Base-by-base conservation (phyloP, 805 yeast genomes). In the Spathaspora arborariae region DNA sequence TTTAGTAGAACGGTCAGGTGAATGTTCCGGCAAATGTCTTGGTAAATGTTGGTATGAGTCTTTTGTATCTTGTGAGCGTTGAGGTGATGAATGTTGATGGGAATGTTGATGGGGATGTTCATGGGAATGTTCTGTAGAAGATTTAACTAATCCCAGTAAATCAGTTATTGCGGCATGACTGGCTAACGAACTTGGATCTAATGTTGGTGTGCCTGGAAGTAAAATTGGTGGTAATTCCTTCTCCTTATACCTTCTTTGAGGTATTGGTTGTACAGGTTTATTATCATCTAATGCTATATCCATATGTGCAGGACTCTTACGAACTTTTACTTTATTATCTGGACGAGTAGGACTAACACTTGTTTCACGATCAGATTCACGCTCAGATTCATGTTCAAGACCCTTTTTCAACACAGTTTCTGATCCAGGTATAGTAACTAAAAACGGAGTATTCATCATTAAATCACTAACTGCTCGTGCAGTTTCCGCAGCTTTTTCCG, bases 31-130 rank as follows among this genome's bases (percentile, higher is more conserved):
- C 4, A 16, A 22, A 22, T 22, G 26, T 7, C 26, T 7, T 22
- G n/a, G n/a, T n/a, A n/a, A 24, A 24, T 24, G 27, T 9, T 22
- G 24, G 24, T 10, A 24, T 24, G 27, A 24, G 27, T 24, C 13
- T 5, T 7, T 19, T 5, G 37, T n/a, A n/a, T n/a, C n/a, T n/a
- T n/a, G 19, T 15, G 37, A 34, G 37, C 9, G 37, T 11, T 34
- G 37, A 6, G 13, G 36, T 11, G 38, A 19, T 8, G 20, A 16
- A 2, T 35, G 20, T 19, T 35, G 11, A 8, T 50, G 55, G 13
- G 55, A 48, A 20, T 48, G 44, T 6, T 38, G 47, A 16, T 44
- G 49, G 2, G 44, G 45, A 3, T 39, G 45, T 18, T 30, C 35
- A 30, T 13, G 35, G 3, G 36, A 37, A 18, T 30, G 21, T 13